Evolutionary conservation across 805 yeast genomes (phyloP).

Genomic region (Teunomyces atbi): DNA sequence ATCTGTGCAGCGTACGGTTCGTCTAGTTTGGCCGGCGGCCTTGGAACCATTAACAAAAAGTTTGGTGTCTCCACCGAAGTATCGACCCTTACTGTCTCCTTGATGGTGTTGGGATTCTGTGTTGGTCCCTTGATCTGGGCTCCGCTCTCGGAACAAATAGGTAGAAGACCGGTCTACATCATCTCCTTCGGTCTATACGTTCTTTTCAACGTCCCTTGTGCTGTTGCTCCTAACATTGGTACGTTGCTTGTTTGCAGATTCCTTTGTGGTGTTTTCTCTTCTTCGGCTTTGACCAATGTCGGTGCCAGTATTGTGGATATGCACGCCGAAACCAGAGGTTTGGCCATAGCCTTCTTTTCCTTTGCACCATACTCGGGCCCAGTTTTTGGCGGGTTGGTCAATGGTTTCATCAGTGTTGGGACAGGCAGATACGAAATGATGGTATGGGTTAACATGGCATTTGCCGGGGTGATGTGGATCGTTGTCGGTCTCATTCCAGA

Average conservation of each 20-base stretch:
- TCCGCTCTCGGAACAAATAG: constrained; percentile 81
- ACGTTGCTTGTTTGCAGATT: constrained; percentile 80
- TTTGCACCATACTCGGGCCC: constrained; percentile 95
- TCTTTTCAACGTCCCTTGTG: constrained; percentile 84
- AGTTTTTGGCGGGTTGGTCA: constrained; percentile 82
- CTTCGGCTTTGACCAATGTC: constrained; percentile 80
- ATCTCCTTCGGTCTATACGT: constrained; percentile 72
- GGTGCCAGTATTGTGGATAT: constrained; percentile 92
- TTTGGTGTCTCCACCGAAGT: constrained; percentile 76
- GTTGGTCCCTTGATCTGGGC: constrained; percentile 90
- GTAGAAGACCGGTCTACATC: constrained; percentile 81
- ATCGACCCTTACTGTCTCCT: constrained; percentile 72
- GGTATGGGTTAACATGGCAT: constrained; percentile 91
- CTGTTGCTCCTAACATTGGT: constrained; percentile 78
- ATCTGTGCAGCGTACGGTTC: constrained; percentile 93
- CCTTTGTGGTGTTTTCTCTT: constrained; percentile 80
- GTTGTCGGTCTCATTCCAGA: constrained; percentile 71
- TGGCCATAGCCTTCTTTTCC: constrained; percentile 87
- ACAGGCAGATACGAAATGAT: constrained; percentile 68
- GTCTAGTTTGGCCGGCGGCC: constrained; percentile 84
- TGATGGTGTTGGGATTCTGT: constrained; percentile 87
- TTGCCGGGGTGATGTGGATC: constrained; percentile 83
- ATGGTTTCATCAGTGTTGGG: constrained; percentile 78
- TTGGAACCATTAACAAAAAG: constrained; percentile 62
- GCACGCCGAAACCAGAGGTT: constrained; percentile 79